Percentiles rank a stretch among this genome's conserved stretches.
These are phyloP conservation scores for Dionaea muscipula DNA, from an alignment of 179 eudicot species.

Conservation along the genomic window DNA sequence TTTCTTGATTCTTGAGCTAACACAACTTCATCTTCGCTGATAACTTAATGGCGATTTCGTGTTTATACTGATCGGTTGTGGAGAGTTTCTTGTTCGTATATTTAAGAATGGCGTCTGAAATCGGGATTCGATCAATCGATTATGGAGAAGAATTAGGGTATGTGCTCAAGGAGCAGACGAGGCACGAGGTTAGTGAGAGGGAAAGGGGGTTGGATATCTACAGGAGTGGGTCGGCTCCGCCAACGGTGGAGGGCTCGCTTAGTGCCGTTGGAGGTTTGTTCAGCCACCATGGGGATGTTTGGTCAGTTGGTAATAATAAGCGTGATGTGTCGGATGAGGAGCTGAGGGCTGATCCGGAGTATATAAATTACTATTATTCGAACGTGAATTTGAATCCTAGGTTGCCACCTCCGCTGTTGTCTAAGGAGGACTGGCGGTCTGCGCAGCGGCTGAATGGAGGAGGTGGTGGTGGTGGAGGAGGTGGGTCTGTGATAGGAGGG, in stretches of 20 bases:
- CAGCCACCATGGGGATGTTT: conserved; percentile 18
- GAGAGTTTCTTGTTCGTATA: not conserved
- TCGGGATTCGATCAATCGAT: conserved; percentile 30
- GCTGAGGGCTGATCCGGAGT: conserved; percentile 84
- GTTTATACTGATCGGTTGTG: conserved; percentile 2
- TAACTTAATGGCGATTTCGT: not conserved
- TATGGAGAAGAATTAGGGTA: conserved; percentile 49
- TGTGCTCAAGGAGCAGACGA: conserved; percentile 48
- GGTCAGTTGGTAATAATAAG: conserved; percentile 23
- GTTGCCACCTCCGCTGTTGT: conserved; percentile 81
- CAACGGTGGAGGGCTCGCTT: conserved; percentile 77
- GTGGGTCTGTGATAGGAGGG: conserved; percentile 53
- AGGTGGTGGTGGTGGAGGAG: conserved; percentile 29
- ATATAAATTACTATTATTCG: conserved; percentile 69
- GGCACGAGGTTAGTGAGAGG: conserved; percentile 30
- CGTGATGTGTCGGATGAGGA: conserved; percentile 58
- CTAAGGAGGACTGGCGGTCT: conserved; percentile 90
- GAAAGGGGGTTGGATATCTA: conserved; percentile 56
- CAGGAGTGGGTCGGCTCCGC: conserved; percentile 91
- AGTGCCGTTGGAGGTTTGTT: conserved; percentile 52
- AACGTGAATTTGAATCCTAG: conserved; percentile 88
- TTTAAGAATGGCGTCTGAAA: conserved; percentile 19
- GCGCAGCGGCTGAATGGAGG: conserved; percentile 47
- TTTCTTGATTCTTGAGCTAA: not conserved
- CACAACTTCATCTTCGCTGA: not conserved